Base-by-base conservation (phyloP, 768 basidiomycete species). In the Phaffia tasmanica region DNA sequence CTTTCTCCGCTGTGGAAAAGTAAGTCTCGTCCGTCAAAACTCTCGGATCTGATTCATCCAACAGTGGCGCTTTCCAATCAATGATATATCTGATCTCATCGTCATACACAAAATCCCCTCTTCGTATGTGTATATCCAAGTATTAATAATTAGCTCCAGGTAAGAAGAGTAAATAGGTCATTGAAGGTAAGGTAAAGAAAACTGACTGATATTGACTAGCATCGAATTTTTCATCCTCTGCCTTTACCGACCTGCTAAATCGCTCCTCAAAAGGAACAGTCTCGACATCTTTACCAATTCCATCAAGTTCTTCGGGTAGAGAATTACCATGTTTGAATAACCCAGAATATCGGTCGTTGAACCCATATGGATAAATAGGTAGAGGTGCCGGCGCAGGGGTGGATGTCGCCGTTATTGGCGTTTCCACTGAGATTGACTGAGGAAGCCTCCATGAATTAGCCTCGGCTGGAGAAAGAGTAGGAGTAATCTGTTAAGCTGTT, bases 171-270 rank as follows among this genome's bases (percentile, higher is more conserved):
- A 27, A 70, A 53, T 57, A 67, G 56, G 67, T 63, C 51, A 3
- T 49, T n/a, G 15, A 9, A 62, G 29, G 18, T 51, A 25, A 47
- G 61, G 55, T 46, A 49, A 7, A 3, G 61, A 46, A 55, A 64
- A 62, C 83, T 62, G 75, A 89, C 89, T 89, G 85, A 74, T 90
- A 91, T 76, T 90, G 80, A 71, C 89, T 88, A 72, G 83, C 84
- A 71, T 90, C 85, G 82, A 85, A 92, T 76, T 89, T 89, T 35
- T 81, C 79, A 49, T 89, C 79, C 74, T 90, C 89, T 69, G 83
- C 84, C 63, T 77, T 74, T 15, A 83, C 70, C 57, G 88, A 81
- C 67, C 78, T 79, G 51, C 67, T 70, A 32, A 83, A 80, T 48
- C 88, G 81, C 69, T 85, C 83, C 3, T 75, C 73, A 16, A 72